phyloP scores from a whole-genome alignment of 192 early-diverging fungal species.

The Lobosporangium transversale region DNA sequence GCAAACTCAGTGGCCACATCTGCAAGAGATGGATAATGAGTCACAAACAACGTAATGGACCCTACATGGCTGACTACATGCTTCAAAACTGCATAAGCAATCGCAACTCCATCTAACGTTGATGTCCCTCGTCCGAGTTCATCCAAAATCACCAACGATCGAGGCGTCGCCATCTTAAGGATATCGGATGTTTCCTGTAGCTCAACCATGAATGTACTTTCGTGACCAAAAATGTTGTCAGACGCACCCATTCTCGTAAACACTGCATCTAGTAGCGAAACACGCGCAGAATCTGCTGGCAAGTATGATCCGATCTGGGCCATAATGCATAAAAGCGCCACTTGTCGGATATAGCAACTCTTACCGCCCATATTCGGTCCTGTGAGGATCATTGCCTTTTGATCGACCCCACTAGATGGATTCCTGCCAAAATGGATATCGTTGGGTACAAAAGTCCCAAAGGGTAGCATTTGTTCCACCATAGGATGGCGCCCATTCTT shows the following conservation, averaged over 20 bases:
- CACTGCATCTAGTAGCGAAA: conserved; percentile 77
- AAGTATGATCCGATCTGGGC: conserved; percentile 82
- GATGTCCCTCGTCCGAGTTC: conserved; percentile 86
- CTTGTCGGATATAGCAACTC: conserved; percentile 74
- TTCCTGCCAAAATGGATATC: conserved; percentile 59
- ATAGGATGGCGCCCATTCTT: conserved; percentile 76
- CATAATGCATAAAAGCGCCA: conserved; percentile 67
- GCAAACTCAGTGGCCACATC: conserved; percentile 52
- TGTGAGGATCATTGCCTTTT: conserved; percentile 59
- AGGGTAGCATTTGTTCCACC: conserved; percentile 65
- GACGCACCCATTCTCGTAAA: conserved; percentile 79
- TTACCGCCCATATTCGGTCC: conserved; percentile 88
- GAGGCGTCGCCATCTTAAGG: conserved; percentile 67
- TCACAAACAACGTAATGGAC: conserved; percentile 77
- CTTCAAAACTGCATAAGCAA: conserved; percentile 73
- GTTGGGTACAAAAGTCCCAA: conserved; percentile 68
- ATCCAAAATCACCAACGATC: conserved; percentile 80
- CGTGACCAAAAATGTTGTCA: conserved; percentile 72
- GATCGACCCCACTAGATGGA: background rate
- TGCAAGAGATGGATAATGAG: conserved; percentile 80
- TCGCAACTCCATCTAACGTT: conserved; percentile 75
- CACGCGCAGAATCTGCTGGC: conserved; percentile 67
- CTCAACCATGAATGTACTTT: conserved; percentile 86
- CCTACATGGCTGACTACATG: conserved; percentile 62
- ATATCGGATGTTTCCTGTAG: conserved; percentile 78